These are phyloP conservation scores for Brassica hybrid DNA, from an alignment of 441 rosid species.

Conservation along the genomic window DNA sequence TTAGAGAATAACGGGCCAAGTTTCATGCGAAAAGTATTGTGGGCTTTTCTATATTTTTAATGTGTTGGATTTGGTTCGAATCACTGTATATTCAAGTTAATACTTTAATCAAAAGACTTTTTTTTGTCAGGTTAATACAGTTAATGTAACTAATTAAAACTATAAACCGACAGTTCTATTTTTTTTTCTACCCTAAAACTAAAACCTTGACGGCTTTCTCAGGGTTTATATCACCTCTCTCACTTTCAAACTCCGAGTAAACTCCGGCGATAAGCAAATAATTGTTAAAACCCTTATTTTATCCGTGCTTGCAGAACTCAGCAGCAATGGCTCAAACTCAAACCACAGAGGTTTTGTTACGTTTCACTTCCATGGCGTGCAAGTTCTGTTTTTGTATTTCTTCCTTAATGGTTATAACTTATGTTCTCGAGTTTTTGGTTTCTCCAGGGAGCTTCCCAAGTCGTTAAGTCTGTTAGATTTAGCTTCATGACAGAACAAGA, in stretches of 20 bases:
- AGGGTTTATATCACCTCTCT: slow-evolving; percentile 14
- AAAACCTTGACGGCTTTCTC: slow-evolving; percentile 2
- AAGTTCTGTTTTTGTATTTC: background rate
- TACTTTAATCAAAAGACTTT: too few species aligned
- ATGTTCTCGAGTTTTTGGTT: slow-evolving; percentile 18
- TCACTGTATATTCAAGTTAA: too few species aligned
- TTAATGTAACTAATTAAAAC: too few species aligned
- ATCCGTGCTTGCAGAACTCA: background rate
- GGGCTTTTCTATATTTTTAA: too few species aligned
- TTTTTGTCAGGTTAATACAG: too few species aligned
- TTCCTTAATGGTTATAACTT: slow-evolving; percentile 1
- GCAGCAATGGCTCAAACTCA: slow-evolving; percentile 36
- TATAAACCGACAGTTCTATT: background rate
- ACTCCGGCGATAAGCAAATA: background rate
- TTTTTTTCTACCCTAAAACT: slow-evolving; percentile 18
- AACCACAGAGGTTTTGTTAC: slow-evolving; percentile 40
- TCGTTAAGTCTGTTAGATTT: slow-evolving; percentile 53
- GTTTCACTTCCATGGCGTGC: slow-evolving; percentile 5
- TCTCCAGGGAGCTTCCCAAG: slow-evolving; percentile 51
- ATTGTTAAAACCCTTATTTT: slow-evolving; percentile 12
- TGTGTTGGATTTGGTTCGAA: too few species aligned
- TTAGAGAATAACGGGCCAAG: too few species aligned
- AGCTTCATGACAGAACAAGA: slow-evolving; percentile 52
- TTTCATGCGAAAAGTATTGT: too few species aligned
- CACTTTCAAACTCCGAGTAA: slow-evolving; percentile 3